These are phyloP conservation scores for Starmerella bacillaris DNA, from an alignment of 805 yeast genomes.

Conservation along the genomic window DNA sequence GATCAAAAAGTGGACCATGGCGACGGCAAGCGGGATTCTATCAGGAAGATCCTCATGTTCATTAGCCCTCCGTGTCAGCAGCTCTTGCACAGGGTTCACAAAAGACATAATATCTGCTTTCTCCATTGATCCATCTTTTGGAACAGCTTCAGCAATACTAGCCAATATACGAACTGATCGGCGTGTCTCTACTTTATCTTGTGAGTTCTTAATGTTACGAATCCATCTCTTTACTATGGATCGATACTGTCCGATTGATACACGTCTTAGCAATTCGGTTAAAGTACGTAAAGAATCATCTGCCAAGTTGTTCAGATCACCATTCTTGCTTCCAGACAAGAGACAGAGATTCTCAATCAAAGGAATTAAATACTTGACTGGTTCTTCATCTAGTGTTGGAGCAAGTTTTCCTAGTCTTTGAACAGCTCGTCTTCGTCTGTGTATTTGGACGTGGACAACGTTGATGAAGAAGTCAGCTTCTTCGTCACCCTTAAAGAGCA, in stretches of 20 bases:
- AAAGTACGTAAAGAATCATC: constrained; percentile 40
- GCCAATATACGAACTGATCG: constrained; percentile 35
- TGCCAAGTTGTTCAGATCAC: constrained; percentile 24
- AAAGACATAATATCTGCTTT: constrained; percentile 25
- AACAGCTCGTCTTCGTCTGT: constrained; percentile 72
- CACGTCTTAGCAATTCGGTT: constrained; percentile 35
- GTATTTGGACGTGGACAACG: constrained; percentile 65
- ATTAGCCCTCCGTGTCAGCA: constrained; percentile 32
- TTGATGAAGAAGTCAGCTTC: constrained; percentile 70
- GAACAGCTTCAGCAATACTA: constrained; percentile 14
- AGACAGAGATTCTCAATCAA: constrained; percentile 71
- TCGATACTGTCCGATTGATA: constrained; percentile 65
- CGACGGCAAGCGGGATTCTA: constrained; percentile 68
- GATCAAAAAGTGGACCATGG: constrained; percentile 47
- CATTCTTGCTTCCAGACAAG: constrained; percentile 18
- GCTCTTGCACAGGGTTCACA: constrained; percentile 41
- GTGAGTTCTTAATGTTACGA: constrained; percentile 22
- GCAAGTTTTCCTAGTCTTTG: constrained; percentile 35
- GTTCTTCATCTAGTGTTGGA: constrained; percentile 24
- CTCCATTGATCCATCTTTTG: constrained; percentile 6
- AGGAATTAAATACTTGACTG: constrained; percentile 65
- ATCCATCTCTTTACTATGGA: constrained; percentile 59
- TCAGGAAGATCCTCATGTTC: constrained; percentile 62
- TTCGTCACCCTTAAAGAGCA: constrained; percentile 50
- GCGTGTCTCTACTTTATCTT: constrained; percentile 28